Base-by-base conservation (phyloP, 2,329 filamentous ascomycete genomes). In the Talaromyces sp. region DNA sequence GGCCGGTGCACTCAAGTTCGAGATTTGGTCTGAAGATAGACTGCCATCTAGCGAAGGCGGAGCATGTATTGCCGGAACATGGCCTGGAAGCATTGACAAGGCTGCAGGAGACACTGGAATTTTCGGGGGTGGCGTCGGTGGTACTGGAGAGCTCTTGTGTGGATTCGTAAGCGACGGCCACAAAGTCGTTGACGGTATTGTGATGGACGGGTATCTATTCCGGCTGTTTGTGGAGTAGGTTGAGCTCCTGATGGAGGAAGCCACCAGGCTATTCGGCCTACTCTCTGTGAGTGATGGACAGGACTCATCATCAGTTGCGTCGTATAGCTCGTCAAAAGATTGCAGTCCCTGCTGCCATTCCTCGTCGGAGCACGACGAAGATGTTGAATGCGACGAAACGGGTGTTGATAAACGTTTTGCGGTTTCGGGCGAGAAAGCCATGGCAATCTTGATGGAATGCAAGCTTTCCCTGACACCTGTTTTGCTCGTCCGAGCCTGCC, bases 1-100 rank as follows among this genome's bases (percentile, higher is more conserved):
- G 11, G 90, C 86, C 5, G 93, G 92, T 55, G 91, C 91, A 69
- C 91, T 96, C 73, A 92, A 83, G 58, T 83, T 84, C 1, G 91
- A 90, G 74, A 96, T 84, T 72, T 96, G 92, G 70, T 97, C 93
- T 2, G 93, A 96, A 9, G 87, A 89, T 68, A 95, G 78, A 75
- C 91, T 96, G 24, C 92, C 93, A 76, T 96, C 93, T 3, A 96
- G 81, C 4, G 93, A 97, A 3, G 93, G 93, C 4, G 93, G 89
- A 6, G 90, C 89, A 59, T 91, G 93, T 31, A 86, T 84, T 38
- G 86, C 87, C 1, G 91, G 91, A 3, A 93, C 82, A 54, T 86
- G 83, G 24, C 87, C 82, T 29, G 85, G 83, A 72, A 96, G 86
- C 69, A 90, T 87, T 11, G 86, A 86, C 66, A 93, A 81, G 60